A percentile compares a stretch with the other conserved stretches of the same genome.
Conservation (phyloP, 306 rosid genomes). For the Vigna mungo region DNA sequence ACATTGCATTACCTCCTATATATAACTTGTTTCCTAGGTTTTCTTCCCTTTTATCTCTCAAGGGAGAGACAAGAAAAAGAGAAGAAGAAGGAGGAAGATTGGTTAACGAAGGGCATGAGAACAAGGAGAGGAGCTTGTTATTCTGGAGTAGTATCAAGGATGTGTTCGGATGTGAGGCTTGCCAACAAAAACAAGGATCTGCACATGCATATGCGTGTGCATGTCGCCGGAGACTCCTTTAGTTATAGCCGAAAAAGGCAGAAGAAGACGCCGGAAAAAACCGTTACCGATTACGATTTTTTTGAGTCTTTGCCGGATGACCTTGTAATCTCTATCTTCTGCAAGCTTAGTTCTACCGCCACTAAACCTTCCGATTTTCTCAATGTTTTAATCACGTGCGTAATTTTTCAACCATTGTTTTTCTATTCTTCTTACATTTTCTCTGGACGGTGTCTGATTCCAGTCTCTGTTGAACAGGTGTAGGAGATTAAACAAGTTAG, state of each 20-base stretch:
- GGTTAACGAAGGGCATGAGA: conserved; percentile 63
- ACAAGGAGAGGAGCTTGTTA: conserved; percentile 85
- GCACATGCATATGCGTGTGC: neutral
- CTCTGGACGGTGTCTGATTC: neutral
- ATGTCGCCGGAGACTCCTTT: conserved; percentile 13
- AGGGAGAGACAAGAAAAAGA: neutral
- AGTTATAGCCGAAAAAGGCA: conserved; percentile 55
- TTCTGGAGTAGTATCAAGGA: conserved; percentile 29
- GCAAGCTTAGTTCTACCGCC: conserved; percentile 71
- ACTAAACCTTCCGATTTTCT: conserved; percentile 70
- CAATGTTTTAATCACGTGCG: conserved; percentile 77
- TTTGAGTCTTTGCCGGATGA: conserved; percentile 88
- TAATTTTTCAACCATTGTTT: neutral
- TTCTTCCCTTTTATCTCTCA: conserved; percentile 36
- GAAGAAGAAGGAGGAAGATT: neutral
- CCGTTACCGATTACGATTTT: conserved; percentile 44
- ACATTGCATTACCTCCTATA: conserved; percentile 21
- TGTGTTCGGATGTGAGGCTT: conserved; percentile 32
- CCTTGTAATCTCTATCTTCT: conserved; percentile 72
- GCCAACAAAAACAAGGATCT: conserved; percentile 51
- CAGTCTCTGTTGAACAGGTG: conserved; percentile 60
- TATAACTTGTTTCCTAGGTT: conserved; percentile 45
- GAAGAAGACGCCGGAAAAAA: conserved; percentile 37
- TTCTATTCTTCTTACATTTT: too few relatives aligned
- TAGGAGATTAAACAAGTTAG: conserved; percentile 77